Percentiles rank a stretch among this genome's conserved stretches.
Evolutionary conservation across 176 grass and related monocot species (phyloP).

Genomic region (Musa itinerans): DNA sequence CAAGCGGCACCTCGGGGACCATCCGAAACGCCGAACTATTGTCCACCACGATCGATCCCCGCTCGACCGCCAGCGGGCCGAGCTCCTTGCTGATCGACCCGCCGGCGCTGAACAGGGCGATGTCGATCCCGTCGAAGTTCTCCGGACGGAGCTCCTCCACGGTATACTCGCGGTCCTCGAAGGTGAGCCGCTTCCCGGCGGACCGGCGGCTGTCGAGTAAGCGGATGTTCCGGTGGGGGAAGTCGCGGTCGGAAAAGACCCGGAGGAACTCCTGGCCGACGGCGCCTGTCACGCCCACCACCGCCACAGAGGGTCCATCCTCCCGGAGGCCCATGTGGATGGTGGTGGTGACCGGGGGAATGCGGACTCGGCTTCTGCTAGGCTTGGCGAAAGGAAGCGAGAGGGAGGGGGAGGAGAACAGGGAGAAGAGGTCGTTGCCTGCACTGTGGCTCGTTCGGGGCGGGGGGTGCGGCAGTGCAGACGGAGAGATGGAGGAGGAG

Average conservation of each 20-base stretch:
- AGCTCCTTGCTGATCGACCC: constrained; percentile 48
- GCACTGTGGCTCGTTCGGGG: constrained; percentile 34
- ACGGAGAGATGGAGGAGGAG: not conserved
- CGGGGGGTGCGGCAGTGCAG: not conserved
- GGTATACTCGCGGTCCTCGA: constrained; percentile 60
- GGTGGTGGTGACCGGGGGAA: constrained; percentile 14
- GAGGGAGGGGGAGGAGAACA: constrained; percentile 1
- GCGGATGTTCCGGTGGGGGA: constrained; percentile 63
- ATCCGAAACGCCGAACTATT: constrained; percentile 94
- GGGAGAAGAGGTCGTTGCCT: constrained; percentile 39
- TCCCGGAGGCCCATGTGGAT: constrained; percentile 66
- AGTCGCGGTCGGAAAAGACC: constrained; percentile 68
- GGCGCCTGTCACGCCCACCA: constrained; percentile 83
- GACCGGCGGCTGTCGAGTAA: constrained; percentile 77
- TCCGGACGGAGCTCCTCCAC: constrained; percentile 68
- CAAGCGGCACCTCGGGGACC: constrained; percentile 80
- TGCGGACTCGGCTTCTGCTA: not conserved
- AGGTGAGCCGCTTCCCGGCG: constrained; percentile 55
- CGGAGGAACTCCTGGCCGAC: constrained; percentile 91
- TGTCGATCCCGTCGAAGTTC: constrained; percentile 71
- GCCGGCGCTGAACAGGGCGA: constrained; percentile 88
- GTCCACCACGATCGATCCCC: constrained; percentile 69
- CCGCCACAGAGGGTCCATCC: constrained; percentile 61
- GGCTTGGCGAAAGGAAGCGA: not conserved
- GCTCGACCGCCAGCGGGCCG: constrained; percentile 48